phyloP scores from a whole-genome alignment of 2,329 filamentous ascomycete genomes.

The Sclerotinia borealis region DNA sequence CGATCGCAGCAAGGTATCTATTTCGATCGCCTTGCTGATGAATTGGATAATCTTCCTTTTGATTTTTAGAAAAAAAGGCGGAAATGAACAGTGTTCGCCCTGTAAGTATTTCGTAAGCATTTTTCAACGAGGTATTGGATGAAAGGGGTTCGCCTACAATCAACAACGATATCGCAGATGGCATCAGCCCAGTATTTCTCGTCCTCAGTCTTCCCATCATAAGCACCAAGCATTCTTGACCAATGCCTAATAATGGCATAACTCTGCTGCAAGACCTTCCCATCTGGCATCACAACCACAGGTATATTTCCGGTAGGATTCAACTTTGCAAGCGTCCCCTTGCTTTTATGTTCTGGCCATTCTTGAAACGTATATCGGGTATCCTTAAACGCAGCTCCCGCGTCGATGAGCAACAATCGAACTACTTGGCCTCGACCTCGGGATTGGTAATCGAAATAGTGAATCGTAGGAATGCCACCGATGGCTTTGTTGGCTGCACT shows the following conservation, averaged over 20 bases:
- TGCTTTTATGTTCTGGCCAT: constrained; percentile 28
- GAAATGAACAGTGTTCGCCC: neutral
- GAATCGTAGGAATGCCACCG: constrained; percentile 31
- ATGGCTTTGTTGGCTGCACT: constrained; percentile 29
- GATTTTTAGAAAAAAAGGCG: neutral
- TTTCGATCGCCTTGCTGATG: neutral
- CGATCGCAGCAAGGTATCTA: constrained; percentile 27
- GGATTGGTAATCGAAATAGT: constrained; percentile 33
- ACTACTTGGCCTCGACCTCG: constrained; percentile 31
- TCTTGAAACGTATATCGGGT: constrained; percentile 30
- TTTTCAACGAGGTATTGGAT: neutral
- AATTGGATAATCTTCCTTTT: neutral
- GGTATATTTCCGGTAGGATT: constrained; percentile 28
- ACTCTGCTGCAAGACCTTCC: constrained; percentile 31
- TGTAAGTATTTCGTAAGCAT: neutral
- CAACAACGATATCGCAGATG: constrained; percentile 30
- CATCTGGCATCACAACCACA: constrained; percentile 28
- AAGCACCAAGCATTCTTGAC: constrained; percentile 25
- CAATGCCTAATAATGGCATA: constrained; percentile 32
- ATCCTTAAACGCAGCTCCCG: constrained; percentile 31
- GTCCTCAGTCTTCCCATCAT: constrained; percentile 30
- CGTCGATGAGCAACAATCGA: constrained; percentile 28
- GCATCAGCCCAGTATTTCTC: constrained; percentile 32
- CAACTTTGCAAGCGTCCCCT: constrained; percentile 22
- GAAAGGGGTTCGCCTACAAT: neutral